These are phyloP conservation scores for Umbelopsis sp. DNA, from an alignment of 371 early-diverging fungal species.

Conservation along the genomic window DNA sequence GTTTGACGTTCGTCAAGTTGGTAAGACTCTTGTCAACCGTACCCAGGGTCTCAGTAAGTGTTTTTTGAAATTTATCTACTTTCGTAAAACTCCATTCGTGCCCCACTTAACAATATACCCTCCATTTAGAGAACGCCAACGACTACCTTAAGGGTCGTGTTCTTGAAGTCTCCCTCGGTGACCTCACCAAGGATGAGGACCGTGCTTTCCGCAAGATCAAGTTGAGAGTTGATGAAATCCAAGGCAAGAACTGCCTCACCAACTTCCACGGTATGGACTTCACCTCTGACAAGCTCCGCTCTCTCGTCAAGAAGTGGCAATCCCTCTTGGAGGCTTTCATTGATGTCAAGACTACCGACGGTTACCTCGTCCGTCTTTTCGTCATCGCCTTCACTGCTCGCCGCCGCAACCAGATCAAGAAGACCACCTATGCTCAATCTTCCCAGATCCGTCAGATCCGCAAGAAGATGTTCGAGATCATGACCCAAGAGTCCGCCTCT, in stretches of 20 bases:
- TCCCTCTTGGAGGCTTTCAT: slow-evolving; percentile 97
- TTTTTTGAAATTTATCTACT: too few species aligned
- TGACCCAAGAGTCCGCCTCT: slow-evolving; percentile 81
- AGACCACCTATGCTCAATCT: slow-evolving; percentile 96
- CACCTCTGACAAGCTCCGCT: slow-evolving; percentile 98
- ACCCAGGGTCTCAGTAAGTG: slow-evolving; percentile 92
- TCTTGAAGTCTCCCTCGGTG: slow-evolving; percentile 96
- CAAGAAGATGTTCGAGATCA: slow-evolving; percentile 99
- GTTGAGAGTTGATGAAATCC: slow-evolving; percentile 96
- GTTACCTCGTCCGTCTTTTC: slow-evolving; percentile 97
- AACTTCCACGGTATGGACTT: slow-evolving; percentile 99
- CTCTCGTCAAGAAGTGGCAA: slow-evolving; percentile 99
- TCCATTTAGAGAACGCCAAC: slow-evolving; percentile 82
- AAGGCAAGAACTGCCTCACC: slow-evolving; percentile 97
- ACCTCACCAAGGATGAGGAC: slow-evolving; percentile 94
- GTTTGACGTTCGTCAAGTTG: slow-evolving; percentile 86
- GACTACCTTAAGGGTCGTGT: slow-evolving; percentile 96
- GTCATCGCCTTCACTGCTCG: slow-evolving; percentile 97
- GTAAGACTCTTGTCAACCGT: slow-evolving; percentile 99
- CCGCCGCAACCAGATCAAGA: slow-evolving; percentile 89
- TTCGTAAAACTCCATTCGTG: too few species aligned
- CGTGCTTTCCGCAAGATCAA: slow-evolving; percentile 96
- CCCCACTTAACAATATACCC: neutral
- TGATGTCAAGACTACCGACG: slow-evolving; percentile 99
- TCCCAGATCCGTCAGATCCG: slow-evolving; percentile 97